Evolutionary conservation across 192 early-diverging fungal species (phyloP).

Genomic region (Gaertneriomyces sp.): DNA sequence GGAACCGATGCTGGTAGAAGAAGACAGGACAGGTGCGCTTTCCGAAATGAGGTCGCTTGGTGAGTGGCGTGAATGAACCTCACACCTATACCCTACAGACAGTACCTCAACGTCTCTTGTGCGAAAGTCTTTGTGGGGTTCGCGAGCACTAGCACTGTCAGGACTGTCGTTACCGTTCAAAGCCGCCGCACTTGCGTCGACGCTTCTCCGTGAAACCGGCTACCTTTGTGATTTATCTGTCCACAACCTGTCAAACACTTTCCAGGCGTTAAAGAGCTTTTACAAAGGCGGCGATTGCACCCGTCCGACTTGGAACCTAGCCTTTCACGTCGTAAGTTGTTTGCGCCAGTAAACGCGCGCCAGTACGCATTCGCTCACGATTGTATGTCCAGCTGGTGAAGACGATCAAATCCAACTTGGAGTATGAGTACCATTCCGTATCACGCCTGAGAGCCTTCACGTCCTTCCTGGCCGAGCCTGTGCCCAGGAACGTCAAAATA

Average conservation of each 20-base stretch:
- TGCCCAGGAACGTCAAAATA: not conserved
- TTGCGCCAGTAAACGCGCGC: not conserved
- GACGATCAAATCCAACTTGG: constrained; percentile 6
- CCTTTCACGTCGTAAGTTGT: constrained; percentile 5
- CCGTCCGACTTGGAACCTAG: constrained; percentile 3
- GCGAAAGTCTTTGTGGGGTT: no score
- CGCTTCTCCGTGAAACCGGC: not conserved
- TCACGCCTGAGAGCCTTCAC: not conserved
- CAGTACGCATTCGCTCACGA: no score
- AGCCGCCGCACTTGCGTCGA: not conserved
- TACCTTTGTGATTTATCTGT: not conserved
- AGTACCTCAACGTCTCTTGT: no score
- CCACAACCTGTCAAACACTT: not conserved
- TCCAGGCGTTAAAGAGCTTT: not conserved
- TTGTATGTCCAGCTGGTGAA: not conserved
- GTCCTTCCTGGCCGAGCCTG: not conserved
- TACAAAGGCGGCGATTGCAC: not conserved
- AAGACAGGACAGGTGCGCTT: no score
- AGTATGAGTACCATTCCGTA: not conserved
- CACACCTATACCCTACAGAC: no score
- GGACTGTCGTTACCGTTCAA: not conserved
- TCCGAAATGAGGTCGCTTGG: no score
- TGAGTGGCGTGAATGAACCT: no score
- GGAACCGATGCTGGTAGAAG: no score
- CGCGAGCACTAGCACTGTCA: no score